Percentiles rank a stretch among this genome's conserved stretches.
These are phyloP conservation scores for Fusarium palustre DNA, from an alignment of 2,329 filamentous ascomycete genomes.

Conservation along the genomic window DNA sequence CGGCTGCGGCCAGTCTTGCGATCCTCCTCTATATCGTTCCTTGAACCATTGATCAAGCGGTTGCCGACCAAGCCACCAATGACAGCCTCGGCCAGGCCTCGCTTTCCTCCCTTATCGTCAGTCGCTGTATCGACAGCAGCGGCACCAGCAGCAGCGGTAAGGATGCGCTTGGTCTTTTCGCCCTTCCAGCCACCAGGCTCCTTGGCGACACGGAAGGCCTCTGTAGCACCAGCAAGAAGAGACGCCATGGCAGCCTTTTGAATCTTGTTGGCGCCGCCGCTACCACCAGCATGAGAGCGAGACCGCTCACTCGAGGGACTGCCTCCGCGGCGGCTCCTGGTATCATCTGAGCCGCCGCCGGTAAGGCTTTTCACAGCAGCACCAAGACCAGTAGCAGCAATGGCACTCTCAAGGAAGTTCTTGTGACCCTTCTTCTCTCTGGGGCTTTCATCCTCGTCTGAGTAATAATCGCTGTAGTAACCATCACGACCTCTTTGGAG, in stretches of 20 bases:
- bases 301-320: slow-evolving; percentile 62
- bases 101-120: slow-evolving; percentile 80
- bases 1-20: slow-evolving; percentile 71
- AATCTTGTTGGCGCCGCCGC: slow-evolving; percentile 68
- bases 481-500: slow-evolving; percentile 67
- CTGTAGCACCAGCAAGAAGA: slow-evolving; percentile 87
- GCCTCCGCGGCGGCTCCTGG: slow-evolving; percentile 63
- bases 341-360: slow-evolving; percentile 60
- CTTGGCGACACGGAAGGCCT: slow-evolving; percentile 91
- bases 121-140: slow-evolving; percentile 86
- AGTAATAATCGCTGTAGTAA: slow-evolving; percentile 65
- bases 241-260: slow-evolving; percentile 93
- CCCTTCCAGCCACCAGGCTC: slow-evolving; percentile 91
- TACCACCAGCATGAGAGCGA: slow-evolving; percentile 59
- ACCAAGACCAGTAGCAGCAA: slow-evolving; percentile 71
- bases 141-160: slow-evolving; percentile 87
- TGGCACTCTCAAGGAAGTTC: slow-evolving; percentile 72
- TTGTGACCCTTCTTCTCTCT: slow-evolving; percentile 71
- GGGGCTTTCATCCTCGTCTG: slow-evolving; percentile 66
- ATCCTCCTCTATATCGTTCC: slow-evolving; percentile 73
- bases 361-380: slow-evolving; percentile 70
- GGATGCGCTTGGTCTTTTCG: slow-evolving; percentile 89
- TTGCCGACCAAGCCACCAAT: slow-evolving; percentile 89
- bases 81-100: slow-evolving; percentile 86
- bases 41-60: slow-evolving; percentile 84